phyloP scores from a whole-genome alignment of 306 rosid genomes.

The Fragaria iinumae region DNA sequence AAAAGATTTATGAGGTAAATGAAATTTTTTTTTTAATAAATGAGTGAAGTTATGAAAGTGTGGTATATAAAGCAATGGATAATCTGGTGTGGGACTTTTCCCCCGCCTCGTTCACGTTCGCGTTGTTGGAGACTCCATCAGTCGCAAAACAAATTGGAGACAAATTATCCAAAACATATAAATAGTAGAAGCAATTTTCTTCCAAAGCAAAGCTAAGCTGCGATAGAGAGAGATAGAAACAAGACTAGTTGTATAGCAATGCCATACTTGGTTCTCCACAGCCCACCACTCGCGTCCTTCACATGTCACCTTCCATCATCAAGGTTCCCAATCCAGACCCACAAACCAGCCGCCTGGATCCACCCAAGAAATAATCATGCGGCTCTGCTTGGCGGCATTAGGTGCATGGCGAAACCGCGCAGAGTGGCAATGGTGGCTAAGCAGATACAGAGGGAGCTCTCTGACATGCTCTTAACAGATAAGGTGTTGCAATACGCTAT shows the following conservation, averaged over 20 bases:
- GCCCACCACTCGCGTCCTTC: slow-evolving; percentile 29
- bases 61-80: too few relatives aligned
- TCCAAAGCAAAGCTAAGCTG: neutral
- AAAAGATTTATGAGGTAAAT: too few relatives aligned
- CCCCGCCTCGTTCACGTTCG: neutral
- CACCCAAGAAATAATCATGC: slow-evolving; percentile 22
- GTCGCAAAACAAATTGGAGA: neutral
- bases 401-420: slow-evolving; percentile 86
- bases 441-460: slow-evolving; percentile 85
- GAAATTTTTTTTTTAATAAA: too few relatives aligned
- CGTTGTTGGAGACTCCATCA: neutral
- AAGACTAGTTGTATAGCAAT: slow-evolving; percentile 29
- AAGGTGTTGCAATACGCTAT: slow-evolving; percentile 68
- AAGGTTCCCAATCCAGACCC: slow-evolving; percentile 26
- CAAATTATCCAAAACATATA: neutral
- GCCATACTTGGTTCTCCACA: slow-evolving; percentile 41
- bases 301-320: slow-evolving; percentile 13
- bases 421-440: slow-evolving; percentile 95
- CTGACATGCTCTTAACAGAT: slow-evolving; percentile 87
- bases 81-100: neutral
- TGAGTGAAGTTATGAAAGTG: too few relatives aligned
- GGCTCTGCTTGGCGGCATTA: slow-evolving; percentile 27
- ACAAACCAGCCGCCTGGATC: slow-evolving; percentile 27
- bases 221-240: too few relatives aligned
- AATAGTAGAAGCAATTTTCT: neutral